Conservation (phyloP, 768 basidiomycete species). For the Lentinula sp. region DNA sequence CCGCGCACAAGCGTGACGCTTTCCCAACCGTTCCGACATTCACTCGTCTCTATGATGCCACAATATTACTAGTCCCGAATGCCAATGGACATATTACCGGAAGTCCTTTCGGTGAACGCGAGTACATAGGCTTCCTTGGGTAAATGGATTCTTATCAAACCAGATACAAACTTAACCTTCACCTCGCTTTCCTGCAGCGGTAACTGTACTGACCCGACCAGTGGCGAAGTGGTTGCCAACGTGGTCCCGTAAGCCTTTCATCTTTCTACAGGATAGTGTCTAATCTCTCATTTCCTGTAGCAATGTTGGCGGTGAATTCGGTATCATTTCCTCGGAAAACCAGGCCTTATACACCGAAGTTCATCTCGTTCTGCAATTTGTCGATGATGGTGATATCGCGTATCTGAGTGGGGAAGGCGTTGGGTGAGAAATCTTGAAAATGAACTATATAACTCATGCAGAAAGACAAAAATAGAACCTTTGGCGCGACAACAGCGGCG, state of each 20-base stretch:
- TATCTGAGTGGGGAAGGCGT: neutral
- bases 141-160: neutral
- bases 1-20: neutral
- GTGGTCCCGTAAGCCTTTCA: neutral
- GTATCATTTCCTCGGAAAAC: neutral
- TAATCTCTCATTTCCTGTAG: neutral
- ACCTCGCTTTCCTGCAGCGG: neutral
- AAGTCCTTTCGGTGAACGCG: neutral
- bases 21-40: neutral
- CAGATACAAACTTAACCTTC: neutral
- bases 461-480: neutral
- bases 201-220: neutral
- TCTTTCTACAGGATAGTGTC: neutral
- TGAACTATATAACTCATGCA: neutral
- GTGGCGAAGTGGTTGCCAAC: neutral
- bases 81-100: neutral
- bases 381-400: neutral
- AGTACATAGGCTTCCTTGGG: neutral
- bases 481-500: neutral
- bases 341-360: neutral
- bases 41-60: neutral
- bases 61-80: neutral
- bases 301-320: neutral
- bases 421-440: neutral
- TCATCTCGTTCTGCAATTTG: neutral